These are phyloP conservation scores for Endotrypanum monterogeii DNA, from an alignment of 208 protist genomes.

Conservation along the genomic window DNA sequence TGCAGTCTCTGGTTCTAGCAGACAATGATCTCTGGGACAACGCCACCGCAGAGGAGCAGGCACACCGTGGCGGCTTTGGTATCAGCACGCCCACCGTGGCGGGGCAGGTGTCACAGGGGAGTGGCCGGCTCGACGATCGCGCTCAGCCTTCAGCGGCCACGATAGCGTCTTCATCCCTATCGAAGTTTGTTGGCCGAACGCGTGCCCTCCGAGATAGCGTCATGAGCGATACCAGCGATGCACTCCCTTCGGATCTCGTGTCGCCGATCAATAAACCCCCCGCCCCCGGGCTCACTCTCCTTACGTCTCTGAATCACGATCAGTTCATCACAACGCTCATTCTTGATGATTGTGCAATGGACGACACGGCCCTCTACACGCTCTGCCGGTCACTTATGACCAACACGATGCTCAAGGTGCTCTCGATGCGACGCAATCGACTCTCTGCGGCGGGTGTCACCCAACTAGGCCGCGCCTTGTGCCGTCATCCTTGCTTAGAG, in stretches of 20 bases:
- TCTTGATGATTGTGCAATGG: conserved; percentile 62
- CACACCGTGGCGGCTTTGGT: conserved; percentile 60
- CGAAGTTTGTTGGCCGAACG: conserved; percentile 19
- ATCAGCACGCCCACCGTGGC: background rate
- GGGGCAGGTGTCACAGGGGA: background rate
- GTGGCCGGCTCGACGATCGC: background rate
- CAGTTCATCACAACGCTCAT: conserved; percentile 49
- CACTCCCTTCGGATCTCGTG: background rate
- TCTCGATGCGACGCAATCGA: conserved; percentile 64
- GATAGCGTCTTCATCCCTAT: background rate
- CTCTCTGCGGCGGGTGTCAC: conserved; percentile 61
- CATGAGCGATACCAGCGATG: background rate
- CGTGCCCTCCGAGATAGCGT: conserved; percentile 10
- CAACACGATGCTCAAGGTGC: conserved; percentile 51
- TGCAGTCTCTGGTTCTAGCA: conserved; percentile 65
- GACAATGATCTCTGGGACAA: conserved; percentile 66
- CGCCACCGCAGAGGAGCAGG: conserved; percentile 27
- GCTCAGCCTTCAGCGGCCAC: background rate
- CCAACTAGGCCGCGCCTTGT: conserved; percentile 63
- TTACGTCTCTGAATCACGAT: conserved; percentile 53
- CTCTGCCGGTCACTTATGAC: conserved; percentile 70
- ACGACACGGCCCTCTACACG: conserved; percentile 48
- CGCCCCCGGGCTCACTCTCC: conserved; percentile 15
- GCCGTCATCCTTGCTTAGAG: conserved; percentile 54
- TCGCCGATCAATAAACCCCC: background rate